Percentiles rank a stretch among this genome's conserved stretches.
These are phyloP conservation scores for Tripidium arundinaceum DNA, from an alignment of 202 grass and related monocot genomes.

Conservation along the genomic window DNA sequence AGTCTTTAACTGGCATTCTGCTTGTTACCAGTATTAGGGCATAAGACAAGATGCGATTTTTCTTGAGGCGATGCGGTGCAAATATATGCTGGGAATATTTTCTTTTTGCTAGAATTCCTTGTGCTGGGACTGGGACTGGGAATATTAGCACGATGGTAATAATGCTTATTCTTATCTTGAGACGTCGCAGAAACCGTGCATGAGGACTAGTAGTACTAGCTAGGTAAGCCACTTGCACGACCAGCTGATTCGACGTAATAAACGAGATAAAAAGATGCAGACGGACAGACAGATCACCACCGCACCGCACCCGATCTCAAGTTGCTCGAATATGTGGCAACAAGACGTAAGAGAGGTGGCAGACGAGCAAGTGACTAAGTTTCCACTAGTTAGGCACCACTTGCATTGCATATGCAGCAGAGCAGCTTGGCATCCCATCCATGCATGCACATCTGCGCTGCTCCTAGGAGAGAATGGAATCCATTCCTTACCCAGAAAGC, in stretches of 20 bases:
- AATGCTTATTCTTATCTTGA: not conserved
- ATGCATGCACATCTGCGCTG: not conserved
- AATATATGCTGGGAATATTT: not conserved
- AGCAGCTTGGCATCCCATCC: not conserved
- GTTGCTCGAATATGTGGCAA: conserved; percentile 27
- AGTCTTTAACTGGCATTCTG: not conserved
- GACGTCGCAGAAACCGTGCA: not conserved
- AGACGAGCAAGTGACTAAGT: not conserved
- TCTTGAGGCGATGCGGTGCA: not conserved
- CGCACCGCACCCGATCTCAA: not conserved
- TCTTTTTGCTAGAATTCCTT: not conserved
- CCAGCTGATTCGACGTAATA: not conserved
- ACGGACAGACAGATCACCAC: not conserved
- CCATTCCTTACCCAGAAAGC: conserved; percentile 28
- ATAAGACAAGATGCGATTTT: not conserved
- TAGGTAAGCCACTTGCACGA: not conserved
- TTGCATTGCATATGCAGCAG: not conserved
- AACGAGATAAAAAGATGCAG: conserved; percentile 11
- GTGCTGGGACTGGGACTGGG: not conserved
- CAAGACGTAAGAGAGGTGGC: not conserved
- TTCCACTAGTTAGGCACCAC: not conserved
- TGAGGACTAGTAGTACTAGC: not conserved
- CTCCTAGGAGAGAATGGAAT: conserved; percentile 29
- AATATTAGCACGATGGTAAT: not conserved
- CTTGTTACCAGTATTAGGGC: not conserved